Evolutionary conservation across 192 early-diverging fungal species (phyloP), one percentile per base, ranked within the genome.

Genomic region (Coemansia sp.): DNA sequence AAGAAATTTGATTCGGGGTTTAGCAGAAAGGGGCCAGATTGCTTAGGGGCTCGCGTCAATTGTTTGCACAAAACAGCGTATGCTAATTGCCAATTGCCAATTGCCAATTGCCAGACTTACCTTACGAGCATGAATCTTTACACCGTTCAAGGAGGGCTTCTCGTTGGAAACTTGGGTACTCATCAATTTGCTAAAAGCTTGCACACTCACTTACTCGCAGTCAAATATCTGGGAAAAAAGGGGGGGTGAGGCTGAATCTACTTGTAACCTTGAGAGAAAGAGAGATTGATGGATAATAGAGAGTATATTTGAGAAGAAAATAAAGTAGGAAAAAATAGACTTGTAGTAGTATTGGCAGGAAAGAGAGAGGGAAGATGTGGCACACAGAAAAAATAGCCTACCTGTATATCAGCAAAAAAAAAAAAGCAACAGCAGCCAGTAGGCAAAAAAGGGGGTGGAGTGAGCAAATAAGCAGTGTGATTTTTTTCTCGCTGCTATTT

Each of bases 101-200:
- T 50, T 27, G 5, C 29, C 2, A 50, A 23, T 50, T 50, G 20
- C 22, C 24, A 25, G 10, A 10, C 59, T 77, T 68, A 77, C 74
- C 58, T 83, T 83, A 65, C 72, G 73, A 58, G 74, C 60, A 71
- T 67, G 72, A 39, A 73, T 75, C 56, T 60, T 70, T 39, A 69
- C 74, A 82, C 78, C 78, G 75, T 71, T 72, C 69, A 81, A 67
- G 72, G 78, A 62, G 64, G 78, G 78, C 63, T 81, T 81, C 45
- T 75, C 75, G 65, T 78, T 78, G 53, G 75, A 68, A 48, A 65
- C 65, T 62, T 61, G 75, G 55, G 69, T 71, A 68, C 75, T 78
- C 75, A 78, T 78, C 23, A 78, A 74, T 59, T 57, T 49, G 57
- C 60, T 45, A 47, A 35, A 51, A 51, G 20, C 16, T 42, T 42